Base-by-base conservation (phyloP, 2,329 filamentous ascomycete species). In the Trichoderma oligosporum region DNA sequence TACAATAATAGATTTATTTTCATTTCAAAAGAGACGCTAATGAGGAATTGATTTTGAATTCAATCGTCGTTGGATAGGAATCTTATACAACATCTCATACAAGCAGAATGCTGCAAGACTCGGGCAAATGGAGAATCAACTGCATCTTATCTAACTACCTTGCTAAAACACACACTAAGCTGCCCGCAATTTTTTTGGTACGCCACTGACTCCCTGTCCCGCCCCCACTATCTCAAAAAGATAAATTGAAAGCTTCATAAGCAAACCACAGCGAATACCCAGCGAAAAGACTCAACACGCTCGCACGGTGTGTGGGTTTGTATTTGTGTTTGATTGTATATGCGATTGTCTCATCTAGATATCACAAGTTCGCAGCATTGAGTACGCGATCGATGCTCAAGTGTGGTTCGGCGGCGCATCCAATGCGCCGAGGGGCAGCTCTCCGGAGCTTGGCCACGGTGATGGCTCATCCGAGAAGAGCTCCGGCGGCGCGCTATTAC, bases 341-440 rank as follows among this genome's bases (percentile, higher is more conserved):
- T 31, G 22, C 41, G 22, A 11, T n/a, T 7, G 31, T 8, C 12
- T 7, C 7, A 45, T 7, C 33, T 16, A 5, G 11, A 46, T 4
- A 16, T 27, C 22, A 29, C 51, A 18, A 11, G 31, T n/a, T 6
- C 20, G 11, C 24, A 22, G 18, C 18, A 22, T 24, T 11, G 49
- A 56, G 3, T 36, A 9, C 41, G 20, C 35, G 16, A 45, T 29
- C 33, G 46, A 44, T 42, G 51, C 59, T 48, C 52, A 49, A 42
- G 39, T 51, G 47, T 20, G 49, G 48, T 46, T 49, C 66, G 44
- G 71, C 72, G 70, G 66, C 68, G 57, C 69, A 71, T 35, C 57
- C 44, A 14, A n/a, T 59, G 57, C 53, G 49, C 56, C 56, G 51
- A 63, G 67, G 52, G 63, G 64, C 47, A 59, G 68, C 69, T 59